A percentile compares a stretch with the other conserved stretches of the same genome.
phyloP scores from a whole-genome alignment of 768 basidiomycete species.

The Russula abietina region DNA sequence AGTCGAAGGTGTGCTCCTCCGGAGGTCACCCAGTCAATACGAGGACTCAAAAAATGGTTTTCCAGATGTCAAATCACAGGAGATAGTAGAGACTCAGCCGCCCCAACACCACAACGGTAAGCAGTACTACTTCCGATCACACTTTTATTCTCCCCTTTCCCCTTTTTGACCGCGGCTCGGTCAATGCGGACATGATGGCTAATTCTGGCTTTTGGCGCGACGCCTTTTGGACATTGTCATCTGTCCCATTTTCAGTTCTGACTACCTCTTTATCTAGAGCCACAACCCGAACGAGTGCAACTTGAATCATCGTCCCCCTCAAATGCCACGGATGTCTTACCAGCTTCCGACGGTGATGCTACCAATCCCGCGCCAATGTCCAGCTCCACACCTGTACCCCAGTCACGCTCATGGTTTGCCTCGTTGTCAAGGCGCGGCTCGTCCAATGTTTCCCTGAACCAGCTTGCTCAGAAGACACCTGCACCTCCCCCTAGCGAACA shows the following conservation, averaged over 20 bases:
- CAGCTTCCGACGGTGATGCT: neutral
- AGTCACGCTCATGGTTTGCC: conserved; percentile 18
- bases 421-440: conserved; percentile 13
- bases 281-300: neutral
- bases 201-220: neutral
- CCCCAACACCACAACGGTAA: conserved; percentile 3
- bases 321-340: neutral
- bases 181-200: neutral
- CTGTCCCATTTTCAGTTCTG: neutral
- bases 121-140: neutral
- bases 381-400: neutral
- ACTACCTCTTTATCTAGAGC: conserved; percentile 1
- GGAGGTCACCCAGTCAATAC: neutral
- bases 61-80: conserved; percentile 1
- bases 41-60: neutral
- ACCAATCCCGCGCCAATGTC: neutral
- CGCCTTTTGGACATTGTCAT: neutral
- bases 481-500: neutral
- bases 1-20: neutral
- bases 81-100: neutral
- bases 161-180: neutral
- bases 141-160: neutral
- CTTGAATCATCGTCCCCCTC: neutral
- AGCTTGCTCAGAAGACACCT: conserved; percentile 3
- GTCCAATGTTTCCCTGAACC: conserved; percentile 7